Conservation (phyloP, 129 eudicot species). For the Solidago caesia region DNA sequence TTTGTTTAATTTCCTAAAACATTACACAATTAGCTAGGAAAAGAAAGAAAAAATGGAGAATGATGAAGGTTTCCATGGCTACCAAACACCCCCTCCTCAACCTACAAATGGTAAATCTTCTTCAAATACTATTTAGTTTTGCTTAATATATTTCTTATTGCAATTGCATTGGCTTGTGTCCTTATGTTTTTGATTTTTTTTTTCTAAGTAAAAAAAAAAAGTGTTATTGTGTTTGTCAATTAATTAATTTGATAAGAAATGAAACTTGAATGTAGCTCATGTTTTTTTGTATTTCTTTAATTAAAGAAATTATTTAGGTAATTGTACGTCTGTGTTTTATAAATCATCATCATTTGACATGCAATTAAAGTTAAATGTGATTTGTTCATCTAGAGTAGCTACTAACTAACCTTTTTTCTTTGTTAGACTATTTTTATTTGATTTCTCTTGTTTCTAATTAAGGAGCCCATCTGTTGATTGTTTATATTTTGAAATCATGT, state of each 20-base stretch:
- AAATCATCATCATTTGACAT: too few relatives aligned
- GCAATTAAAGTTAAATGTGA: too few relatives aligned
- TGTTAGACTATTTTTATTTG: too few relatives aligned
- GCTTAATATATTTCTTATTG: neutral
- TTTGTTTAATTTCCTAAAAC: neutral
- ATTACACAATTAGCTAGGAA: neutral
- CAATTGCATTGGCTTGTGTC: slow-evolving; percentile 10
- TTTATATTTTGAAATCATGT: too few relatives aligned
- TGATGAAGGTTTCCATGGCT: slow-evolving; percentile 63
- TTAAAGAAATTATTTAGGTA: neutral
- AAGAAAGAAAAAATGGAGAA: slow-evolving; percentile 35
- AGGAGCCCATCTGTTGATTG: too few relatives aligned
- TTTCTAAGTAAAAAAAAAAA: neutral
- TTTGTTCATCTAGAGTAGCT: too few relatives aligned
- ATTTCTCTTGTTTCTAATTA: too few relatives aligned
- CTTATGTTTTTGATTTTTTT: neutral
- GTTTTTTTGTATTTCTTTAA: neutral
- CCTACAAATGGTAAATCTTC: slow-evolving; percentile 31
- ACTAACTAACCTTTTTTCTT: too few relatives aligned
- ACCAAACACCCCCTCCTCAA: slow-evolving; percentile 35
- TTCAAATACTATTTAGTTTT: neutral
- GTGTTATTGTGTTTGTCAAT: neutral
- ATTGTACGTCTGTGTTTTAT: too few relatives aligned
- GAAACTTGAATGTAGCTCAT: neutral
- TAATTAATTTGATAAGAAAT: neutral